Percentiles rank a stretch among this genome's conserved stretches.
Conservation (phyloP, 805 yeast species). For the Teunomyces kruisii region DNA sequence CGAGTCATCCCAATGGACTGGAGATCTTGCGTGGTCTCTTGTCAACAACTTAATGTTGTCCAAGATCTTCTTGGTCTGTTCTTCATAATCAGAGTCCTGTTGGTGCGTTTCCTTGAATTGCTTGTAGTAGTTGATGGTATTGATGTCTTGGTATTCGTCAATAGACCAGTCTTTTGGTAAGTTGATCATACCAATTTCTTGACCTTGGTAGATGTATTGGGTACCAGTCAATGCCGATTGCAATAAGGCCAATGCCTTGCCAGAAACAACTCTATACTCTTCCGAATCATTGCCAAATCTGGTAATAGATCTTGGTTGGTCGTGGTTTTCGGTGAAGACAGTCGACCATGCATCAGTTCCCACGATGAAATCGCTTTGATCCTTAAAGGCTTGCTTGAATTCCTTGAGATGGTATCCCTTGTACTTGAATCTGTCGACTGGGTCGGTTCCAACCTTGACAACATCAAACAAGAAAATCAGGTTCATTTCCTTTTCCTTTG, state of each 20-base stretch:
- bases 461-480: slow-evolving; percentile 37
- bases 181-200: slow-evolving; percentile 57
- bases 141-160: slow-evolving; percentile 51
- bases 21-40: slow-evolving; percentile 55
- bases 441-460: slow-evolving; percentile 34
- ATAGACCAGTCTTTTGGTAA: slow-evolving; percentile 46
- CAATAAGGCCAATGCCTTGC: slow-evolving; percentile 49
- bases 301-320: slow-evolving; percentile 53
- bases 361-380: slow-evolving; percentile 35
- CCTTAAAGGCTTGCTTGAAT: slow-evolving; percentile 29
- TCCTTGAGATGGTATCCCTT: slow-evolving; percentile 34
- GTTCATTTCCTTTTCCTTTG: slow-evolving; percentile 35
- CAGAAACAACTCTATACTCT: slow-evolving; percentile 34
- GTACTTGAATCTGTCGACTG: slow-evolving; percentile 34
- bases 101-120: slow-evolving; percentile 26
- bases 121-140: slow-evolving; percentile 42
- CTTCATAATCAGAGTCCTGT: slow-evolving; percentile 17
- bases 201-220: slow-evolving; percentile 58
- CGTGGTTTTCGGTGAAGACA: slow-evolving; percentile 56
- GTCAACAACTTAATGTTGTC: slow-evolving; percentile 40
- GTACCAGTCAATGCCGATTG: slow-evolving; percentile 52
- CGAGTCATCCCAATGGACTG: slow-evolving; percentile 52
- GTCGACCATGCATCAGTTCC: slow-evolving; percentile 60
- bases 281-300: slow-evolving; percentile 48
- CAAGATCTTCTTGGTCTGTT: slow-evolving; percentile 24